A percentile compares a stretch with the other conserved stretches of the same genome.
Conservation (phyloP, 169 alveolate genomes). For the Plasmodium chabaudi region DNA sequence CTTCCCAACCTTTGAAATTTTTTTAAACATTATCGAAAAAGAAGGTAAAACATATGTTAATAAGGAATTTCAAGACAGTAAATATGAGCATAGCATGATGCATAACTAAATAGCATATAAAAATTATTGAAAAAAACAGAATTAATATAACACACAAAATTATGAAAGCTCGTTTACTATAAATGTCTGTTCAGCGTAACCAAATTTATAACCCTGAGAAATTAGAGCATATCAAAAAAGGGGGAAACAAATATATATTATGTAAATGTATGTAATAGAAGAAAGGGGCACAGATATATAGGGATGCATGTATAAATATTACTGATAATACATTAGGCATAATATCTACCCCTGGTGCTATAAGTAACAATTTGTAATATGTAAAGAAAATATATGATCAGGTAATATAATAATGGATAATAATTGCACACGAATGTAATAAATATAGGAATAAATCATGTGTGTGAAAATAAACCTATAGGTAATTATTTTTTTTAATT, state of each 20-base stretch:
- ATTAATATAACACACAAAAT: neutral
- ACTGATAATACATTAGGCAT: constrained; percentile 73
- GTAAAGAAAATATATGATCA: neutral
- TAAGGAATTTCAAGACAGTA: neutral
- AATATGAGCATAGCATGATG: neutral
- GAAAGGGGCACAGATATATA: neutral
- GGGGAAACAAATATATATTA: constrained; percentile 2
- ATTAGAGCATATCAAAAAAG: constrained; percentile 4
- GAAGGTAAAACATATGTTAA: neutral
- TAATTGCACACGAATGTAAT: neutral
- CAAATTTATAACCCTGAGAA: constrained; percentile 59
- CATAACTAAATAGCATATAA: no score
- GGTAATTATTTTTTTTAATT: neutral
- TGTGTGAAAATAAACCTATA: constrained; percentile 3
- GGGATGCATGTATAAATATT: neutral
- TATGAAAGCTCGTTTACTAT: constrained; percentile 22
- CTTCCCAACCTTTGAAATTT: constrained; percentile 80
- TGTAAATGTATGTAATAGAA: no score
- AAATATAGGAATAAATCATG: neutral
- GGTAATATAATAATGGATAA: neutral
- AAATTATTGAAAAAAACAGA: neutral
- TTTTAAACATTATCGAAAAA: neutral
- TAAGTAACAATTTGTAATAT: neutral
- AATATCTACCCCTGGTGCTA: constrained; percentile 68
- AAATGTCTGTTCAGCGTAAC: constrained; percentile 72